A percentile compares a stretch with the other conserved stretches of the same genome.
Evolutionary conservation across 768 basidiomycete species (phyloP).

Genomic region (Phylloporus sp.): DNA sequence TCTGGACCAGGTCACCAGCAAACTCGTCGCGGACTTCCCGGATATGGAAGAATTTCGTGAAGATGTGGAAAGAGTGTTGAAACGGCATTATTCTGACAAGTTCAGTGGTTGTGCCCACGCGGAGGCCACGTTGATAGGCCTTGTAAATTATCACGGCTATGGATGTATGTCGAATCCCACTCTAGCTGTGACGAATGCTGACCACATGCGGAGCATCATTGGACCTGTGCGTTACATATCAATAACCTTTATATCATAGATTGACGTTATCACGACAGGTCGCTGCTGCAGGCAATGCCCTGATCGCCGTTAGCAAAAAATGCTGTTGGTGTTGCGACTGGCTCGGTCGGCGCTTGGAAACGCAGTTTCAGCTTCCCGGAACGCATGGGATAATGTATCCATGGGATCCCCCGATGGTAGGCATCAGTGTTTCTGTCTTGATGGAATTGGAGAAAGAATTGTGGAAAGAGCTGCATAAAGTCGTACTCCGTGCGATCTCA

Average conservation of each 20-base stretch:
- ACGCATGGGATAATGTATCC: not conserved
- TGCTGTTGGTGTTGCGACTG: slow-evolving; percentile 1
- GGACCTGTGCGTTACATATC: not conserved
- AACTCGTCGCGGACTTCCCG: not conserved
- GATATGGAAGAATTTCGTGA: not conserved
- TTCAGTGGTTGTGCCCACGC: not conserved
- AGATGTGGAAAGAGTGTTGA: not conserved
- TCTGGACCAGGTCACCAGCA: not conserved
- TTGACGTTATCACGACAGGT: too few species aligned
- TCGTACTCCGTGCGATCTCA: too few species aligned
- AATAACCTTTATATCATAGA: too few species aligned
- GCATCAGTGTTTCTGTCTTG: not conserved
- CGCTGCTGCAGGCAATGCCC: not conserved
- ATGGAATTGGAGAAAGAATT: not conserved
- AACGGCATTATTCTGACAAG: too few species aligned
- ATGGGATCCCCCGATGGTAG: not conserved
- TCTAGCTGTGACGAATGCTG: too few species aligned
- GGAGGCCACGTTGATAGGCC: not conserved
- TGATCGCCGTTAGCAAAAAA: not conserved
- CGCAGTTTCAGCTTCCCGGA: not conserved
- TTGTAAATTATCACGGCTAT: not conserved
- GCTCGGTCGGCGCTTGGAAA: not conserved
- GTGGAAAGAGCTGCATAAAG: not conserved
- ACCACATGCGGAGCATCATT: not conserved
- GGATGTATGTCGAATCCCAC: too few species aligned